Evolutionary conservation across 176 grass and related monocot genomes (phyloP).

Genomic region (Raddia distichophylla): DNA sequence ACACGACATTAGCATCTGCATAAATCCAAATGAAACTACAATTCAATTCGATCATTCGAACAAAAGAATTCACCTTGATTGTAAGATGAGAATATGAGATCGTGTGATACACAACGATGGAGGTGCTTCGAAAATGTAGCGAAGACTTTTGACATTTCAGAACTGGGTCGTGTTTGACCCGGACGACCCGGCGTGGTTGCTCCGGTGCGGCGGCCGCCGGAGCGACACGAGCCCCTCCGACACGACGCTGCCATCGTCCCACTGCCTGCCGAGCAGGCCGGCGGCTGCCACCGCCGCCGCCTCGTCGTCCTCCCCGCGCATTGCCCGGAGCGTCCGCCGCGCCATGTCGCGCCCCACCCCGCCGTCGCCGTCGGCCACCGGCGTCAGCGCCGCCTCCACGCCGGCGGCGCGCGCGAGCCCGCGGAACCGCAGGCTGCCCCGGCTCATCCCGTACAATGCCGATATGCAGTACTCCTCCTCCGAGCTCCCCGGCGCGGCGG

Average conservation of each 20-base stretch:
- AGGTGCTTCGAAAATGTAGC: background rate
- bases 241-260: slow-evolving; percentile 55
- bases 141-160: slow-evolving; percentile 55
- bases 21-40: slow-evolving; percentile 41
- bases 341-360: slow-evolving; percentile 67
- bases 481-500: slow-evolving; percentile 29
- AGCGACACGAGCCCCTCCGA: slow-evolving; percentile 63
- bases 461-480: slow-evolving; percentile 78
- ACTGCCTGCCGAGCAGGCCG: slow-evolving; percentile 27
- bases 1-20: slow-evolving; percentile 2
- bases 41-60: slow-evolving; percentile 16
- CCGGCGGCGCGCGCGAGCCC: slow-evolving; percentile 67
- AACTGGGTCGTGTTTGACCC: slow-evolving; percentile 63
- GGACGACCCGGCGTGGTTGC: slow-evolving; percentile 42
- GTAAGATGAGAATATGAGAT: background rate
- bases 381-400: slow-evolving; percentile 57
- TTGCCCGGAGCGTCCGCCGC: slow-evolving; percentile 61
- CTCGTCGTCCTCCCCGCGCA: slow-evolving; percentile 67
- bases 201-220: slow-evolving; percentile 50
- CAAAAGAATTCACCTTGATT: slow-evolving; percentile 37
- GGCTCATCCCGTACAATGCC: slow-evolving; percentile 69
- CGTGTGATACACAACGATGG: background rate
- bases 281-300: background rate
- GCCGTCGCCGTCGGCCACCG: slow-evolving; percentile 46
- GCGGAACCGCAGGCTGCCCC: slow-evolving; percentile 76